These are phyloP conservation scores for Rhodotorula paludigena DNA, from an alignment of 768 basidiomycete species.

Conservation along the genomic window DNA sequence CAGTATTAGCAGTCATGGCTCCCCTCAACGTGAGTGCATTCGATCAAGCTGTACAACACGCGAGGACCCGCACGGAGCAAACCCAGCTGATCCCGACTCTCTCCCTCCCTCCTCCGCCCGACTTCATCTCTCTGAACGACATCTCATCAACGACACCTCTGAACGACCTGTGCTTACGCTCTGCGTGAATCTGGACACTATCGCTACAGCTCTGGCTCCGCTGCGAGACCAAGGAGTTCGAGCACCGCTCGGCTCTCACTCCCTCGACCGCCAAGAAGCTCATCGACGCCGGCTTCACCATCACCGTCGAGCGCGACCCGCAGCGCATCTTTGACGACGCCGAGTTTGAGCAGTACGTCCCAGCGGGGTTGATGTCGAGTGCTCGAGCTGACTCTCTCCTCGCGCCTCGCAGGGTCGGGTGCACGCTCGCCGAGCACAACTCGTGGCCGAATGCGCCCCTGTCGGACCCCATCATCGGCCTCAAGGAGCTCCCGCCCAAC, in stretches of 20 bases:
- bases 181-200: background rate
- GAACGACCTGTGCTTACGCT: background rate
- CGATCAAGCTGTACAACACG: background rate
- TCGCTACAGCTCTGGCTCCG: slow-evolving; percentile 78
- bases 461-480: slow-evolving; percentile 75
- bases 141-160: background rate
- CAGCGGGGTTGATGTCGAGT: no score
- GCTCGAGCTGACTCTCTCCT: background rate
- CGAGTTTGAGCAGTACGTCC: slow-evolving; percentile 85
- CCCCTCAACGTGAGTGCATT: slow-evolving; percentile 10
- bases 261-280: slow-evolving; percentile 84
- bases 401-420: slow-evolving; percentile 65
- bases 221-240: slow-evolving; percentile 94
- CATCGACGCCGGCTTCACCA: slow-evolving; percentile 81
- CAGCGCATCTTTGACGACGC: slow-evolving; percentile 89
- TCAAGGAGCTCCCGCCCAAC: slow-evolving; percentile 90
- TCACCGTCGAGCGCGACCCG: slow-evolving; percentile 85
- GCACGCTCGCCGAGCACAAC: slow-evolving; percentile 77
- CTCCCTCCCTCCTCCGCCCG: background rate
- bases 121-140: background rate
- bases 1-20: slow-evolving; percentile 1
- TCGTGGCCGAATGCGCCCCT: slow-evolving; percentile 78
- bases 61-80: background rate
- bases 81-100: background rate
- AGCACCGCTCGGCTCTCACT: slow-evolving; percentile 85